Evolutionary conservation across 2,329 filamentous ascomycete genomes (phyloP), one percentile per base, ranked within the genome.

Genomic region (Penicillium oxalicum): DNA sequence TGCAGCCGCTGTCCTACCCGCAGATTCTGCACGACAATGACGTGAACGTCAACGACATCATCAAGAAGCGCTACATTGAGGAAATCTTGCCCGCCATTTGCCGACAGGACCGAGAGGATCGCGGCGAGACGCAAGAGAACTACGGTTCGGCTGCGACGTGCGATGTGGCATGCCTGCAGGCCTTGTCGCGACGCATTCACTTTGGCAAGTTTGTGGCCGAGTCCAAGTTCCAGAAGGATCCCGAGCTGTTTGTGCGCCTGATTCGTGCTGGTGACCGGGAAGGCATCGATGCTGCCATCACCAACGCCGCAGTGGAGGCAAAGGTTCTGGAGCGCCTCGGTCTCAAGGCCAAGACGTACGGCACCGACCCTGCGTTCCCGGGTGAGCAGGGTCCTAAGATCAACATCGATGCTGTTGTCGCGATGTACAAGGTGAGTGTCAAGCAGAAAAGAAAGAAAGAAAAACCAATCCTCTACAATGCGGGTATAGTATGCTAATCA

Each of bases 151-250:
- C 91, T 0, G 91, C 90, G 1, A 95, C 89, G 0, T 90, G 87
- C 66, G 93, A 98, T 70, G 93, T 98, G 52, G 79, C 82, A 45
- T 91, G 87, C 61, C 76, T 98, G 55, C 93, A 98, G 74, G 87
- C 93, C 3, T 74, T 98, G 40, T 94, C 88, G 35, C 80, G 91
- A 37, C 79, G 93, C 47, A 93, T 98, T 59, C 93, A 98, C 71
- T 98, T 95, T 73, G 93, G 93, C 59, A 98, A 97, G 74, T 97
- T 97, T 63, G 93, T 98, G 7, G 93, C 93, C 38, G 93, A 98
- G 77, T 84, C 86, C 51, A 98, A 98, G 74, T 98, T 96, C 72
- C 80, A 81, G 60, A 84, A 86, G 40, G 88, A 97, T 59, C 79
- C 83, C 28, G 88, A 91, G 60, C 80, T 75, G 54, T 98, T 91